Evolutionary conservation across 768 basidiomycete genomes (phyloP), one percentile per base, ranked within the genome.

Genomic region (Rhizopogon vesiculosus): DNA sequence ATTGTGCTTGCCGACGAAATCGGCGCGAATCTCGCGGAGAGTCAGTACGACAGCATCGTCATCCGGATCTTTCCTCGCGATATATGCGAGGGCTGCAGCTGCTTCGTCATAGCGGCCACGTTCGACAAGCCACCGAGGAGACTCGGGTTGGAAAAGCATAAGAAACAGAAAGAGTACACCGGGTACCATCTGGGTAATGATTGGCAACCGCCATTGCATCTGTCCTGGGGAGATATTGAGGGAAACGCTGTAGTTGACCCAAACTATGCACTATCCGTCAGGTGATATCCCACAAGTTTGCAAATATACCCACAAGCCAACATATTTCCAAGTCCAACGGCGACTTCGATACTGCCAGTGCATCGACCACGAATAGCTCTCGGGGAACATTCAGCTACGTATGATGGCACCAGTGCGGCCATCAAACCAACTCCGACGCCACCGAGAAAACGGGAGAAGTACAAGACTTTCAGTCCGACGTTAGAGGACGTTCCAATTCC

Each of bases 391-490:
- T 76, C 74, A 3, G 73, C 69, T 3, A 74, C 66, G 25, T 75
- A 75, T 0, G 69, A 65, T 1, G 75, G 74, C 19, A 72, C 69
- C 19, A 75, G 45, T 0, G 70, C 71, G 2, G 68, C 61, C 60
- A 72, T 66, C 38, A 73, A 42, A 28, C 78, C 76, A 6, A 79
- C 70, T 2, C 81, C 80, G 35, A 81, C 64, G 16, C 81, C 83
- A 5, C 74, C 69, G 0, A 83, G 59, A 69, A 80, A 80, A 8
- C 79, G 74, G 49, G 68, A 60, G 46, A 72, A 62, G 53, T 66
- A 73, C 8, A 72, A 58, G 2, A 72, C 16, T 19, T 67, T 45
- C n/a, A 73, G 60, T 15, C 65, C 70, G 3, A 62, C 56, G 7
- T 53, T 50, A 4, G 61, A 51, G 39, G 64, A 59, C 43, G 59